Evolutionary conservation across 2,329 filamentous ascomycete species (phyloP).

Genomic region (Davidsoniella neocaledoniae): DNA sequence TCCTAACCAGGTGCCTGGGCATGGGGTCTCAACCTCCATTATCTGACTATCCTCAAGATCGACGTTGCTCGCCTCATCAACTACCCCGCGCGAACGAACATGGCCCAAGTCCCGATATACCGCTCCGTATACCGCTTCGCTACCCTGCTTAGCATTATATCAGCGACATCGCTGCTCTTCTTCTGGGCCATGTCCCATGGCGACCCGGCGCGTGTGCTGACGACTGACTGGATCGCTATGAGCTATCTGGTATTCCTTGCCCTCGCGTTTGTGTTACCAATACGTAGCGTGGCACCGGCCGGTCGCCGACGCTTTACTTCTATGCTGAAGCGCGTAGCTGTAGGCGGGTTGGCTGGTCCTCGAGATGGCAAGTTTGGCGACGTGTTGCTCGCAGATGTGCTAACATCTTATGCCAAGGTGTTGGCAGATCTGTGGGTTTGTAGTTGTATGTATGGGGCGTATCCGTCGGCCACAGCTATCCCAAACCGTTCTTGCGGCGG

Average conservation of each 20-base stretch:
- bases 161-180: constrained; percentile 52
- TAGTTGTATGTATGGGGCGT: constrained; percentile 70
- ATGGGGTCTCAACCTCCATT: constrained; percentile 85
- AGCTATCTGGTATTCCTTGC: constrained; percentile 60
- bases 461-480: constrained; percentile 57
- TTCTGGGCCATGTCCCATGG: constrained; percentile 75
- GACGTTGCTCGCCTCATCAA: constrained; percentile 75
- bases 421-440: constrained; percentile 78
- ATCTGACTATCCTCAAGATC: constrained; percentile 63
- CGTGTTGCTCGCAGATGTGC: constrained; percentile 77
- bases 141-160: constrained; percentile 54
- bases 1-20: constrained; percentile 63
- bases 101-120: constrained; percentile 58
- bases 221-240: constrained; percentile 75
- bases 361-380: constrained; percentile 91
- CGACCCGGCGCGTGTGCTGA: constrained; percentile 49
- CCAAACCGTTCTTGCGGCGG: constrained; percentile 75
- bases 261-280: constrained; percentile 54
- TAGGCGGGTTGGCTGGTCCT: constrained; percentile 74
- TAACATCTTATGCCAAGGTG: constrained; percentile 90
- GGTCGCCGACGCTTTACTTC: constrained; percentile 62
- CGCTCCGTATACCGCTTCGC: constrained; percentile 76
- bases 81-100: constrained; percentile 60
- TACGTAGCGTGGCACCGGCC: constrained; percentile 47
- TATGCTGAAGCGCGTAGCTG: constrained; percentile 58